Evolutionary conservation across 2,329 filamentous ascomycete genomes (phyloP).

Genomic region (Bipolaris zeicola): DNA sequence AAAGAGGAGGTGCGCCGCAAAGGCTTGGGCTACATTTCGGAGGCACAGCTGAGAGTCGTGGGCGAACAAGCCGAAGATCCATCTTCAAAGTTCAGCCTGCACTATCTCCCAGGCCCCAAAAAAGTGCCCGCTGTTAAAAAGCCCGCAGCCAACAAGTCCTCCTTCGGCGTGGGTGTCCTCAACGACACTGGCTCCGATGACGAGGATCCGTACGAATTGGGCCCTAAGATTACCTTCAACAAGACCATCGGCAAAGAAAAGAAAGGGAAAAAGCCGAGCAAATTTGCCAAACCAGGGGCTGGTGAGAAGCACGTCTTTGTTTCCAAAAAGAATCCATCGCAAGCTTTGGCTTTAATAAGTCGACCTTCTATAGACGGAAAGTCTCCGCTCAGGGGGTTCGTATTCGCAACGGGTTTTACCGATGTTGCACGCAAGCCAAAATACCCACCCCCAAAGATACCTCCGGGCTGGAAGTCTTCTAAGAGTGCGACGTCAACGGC

Average conservation of each 20-base stretch:
- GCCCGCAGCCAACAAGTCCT: slow-evolving; percentile 64
- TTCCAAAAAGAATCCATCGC: slow-evolving; percentile 64
- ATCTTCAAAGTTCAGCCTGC: slow-evolving; percentile 22
- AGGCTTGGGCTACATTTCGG: slow-evolving; percentile 71
- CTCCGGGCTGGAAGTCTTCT: slow-evolving; percentile 74
- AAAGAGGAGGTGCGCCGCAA: slow-evolving; percentile 69
- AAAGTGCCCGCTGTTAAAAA: slow-evolving; percentile 41
- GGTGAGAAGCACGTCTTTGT: slow-evolving; percentile 75
- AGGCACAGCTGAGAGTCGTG: slow-evolving; percentile 56
- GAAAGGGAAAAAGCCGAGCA: slow-evolving; percentile 64
- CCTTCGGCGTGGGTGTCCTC: slow-evolving; percentile 84
- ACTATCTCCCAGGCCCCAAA: slow-evolving; percentile 30
- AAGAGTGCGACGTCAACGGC: slow-evolving; percentile 32
- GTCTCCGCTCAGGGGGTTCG: slow-evolving; percentile 78
- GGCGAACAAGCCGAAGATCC: slow-evolving; percentile 31
- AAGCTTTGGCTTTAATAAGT: slow-evolving; percentile 51
- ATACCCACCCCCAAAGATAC: slow-evolving; percentile 71
- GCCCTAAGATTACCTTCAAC: slow-evolving; percentile 88
- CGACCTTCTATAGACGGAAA: slow-evolving; percentile 83
- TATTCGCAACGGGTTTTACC: slow-evolving; percentile 62
- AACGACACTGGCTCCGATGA: slow-evolving; percentile 96
- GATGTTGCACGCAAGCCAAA: slow-evolving; percentile 52
- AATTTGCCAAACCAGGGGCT: slow-evolving; percentile 66
- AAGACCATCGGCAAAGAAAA: slow-evolving; percentile 80
- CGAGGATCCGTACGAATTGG: slow-evolving; percentile 91